Conservation (phyloP, 805 yeast genomes). For the Spathaspora gorwiae region DNA sequence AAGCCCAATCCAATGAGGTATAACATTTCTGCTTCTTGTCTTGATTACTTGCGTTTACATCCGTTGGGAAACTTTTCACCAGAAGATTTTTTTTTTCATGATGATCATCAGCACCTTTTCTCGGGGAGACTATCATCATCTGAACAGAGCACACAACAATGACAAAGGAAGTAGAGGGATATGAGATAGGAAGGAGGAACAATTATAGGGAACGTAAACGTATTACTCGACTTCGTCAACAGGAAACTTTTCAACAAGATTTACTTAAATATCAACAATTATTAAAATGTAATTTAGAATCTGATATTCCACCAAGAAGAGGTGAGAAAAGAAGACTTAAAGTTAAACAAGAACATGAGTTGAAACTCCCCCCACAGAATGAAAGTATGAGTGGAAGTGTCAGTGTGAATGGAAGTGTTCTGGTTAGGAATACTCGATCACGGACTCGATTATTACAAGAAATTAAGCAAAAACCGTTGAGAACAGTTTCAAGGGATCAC, state of each 20-base stretch:
- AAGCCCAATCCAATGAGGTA: constrained; percentile 90
- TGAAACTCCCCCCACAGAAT: not conserved
- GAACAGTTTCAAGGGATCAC: not conserved
- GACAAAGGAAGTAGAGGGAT: no score
- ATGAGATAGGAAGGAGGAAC: no score
- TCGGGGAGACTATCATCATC: no score
- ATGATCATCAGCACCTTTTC: no score
- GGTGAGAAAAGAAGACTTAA: not conserved
- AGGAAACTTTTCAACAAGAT: constrained; percentile 9
- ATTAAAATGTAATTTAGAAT: constrained; percentile 13
- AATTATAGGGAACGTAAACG: no score
- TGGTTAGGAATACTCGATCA: not conserved
- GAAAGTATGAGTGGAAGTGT: no score
- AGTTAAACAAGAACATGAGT: not conserved
- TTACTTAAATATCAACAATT: constrained; percentile 16
- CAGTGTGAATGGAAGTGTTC: no score
- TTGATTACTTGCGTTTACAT: no score
- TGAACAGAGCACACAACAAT: no score
- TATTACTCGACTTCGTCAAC: not conserved
- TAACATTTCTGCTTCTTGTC: constrained; percentile 48
- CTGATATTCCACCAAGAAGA: constrained; percentile 24
- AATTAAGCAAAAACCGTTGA: not conserved
- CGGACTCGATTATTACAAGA: not conserved
- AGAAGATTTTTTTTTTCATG: no score
- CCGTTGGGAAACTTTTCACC: no score